These are phyloP conservation scores for Babesia caballi DNA, from an alignment of 169 alveolate genomes.

Conservation along the genomic window DNA sequence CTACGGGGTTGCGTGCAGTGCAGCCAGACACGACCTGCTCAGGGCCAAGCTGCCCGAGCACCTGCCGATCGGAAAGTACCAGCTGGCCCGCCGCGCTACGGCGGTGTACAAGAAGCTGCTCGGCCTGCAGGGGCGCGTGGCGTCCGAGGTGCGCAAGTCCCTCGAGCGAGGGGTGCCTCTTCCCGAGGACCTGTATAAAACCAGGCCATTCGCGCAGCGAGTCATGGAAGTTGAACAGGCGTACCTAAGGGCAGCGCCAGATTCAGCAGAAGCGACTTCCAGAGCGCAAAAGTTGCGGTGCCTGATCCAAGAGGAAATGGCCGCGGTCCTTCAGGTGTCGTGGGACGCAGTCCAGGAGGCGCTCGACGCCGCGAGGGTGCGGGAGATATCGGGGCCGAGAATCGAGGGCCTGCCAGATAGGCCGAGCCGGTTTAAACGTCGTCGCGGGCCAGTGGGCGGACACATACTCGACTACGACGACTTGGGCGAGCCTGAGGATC, in stretches of 20 bases:
- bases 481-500: neutral
- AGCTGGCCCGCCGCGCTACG: conserved; percentile 39
- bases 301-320: conserved; percentile 5
- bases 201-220: neutral
- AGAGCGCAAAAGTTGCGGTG: neutral
- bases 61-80: conserved; percentile 44
- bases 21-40: conserved; percentile 22
- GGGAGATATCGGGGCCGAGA: neutral
- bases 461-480: neutral
- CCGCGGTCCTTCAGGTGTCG: neutral
- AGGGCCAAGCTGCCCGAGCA: conserved; percentile 42
- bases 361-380: neutral
- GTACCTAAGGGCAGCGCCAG: neutral
- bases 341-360: conserved; percentile 10
- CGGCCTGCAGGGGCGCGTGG: neutral
- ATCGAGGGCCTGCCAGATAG: neutral
- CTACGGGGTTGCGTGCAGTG: neutral
- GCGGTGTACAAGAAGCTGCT: neutral
- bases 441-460: neutral
- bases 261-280: neutral
- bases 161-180: neutral
- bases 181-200: neutral
- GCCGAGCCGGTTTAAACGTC: neutral
- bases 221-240: conserved; percentile 1
- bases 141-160: neutral